Evolutionary conservation across 1,284 basidiomycete genomes (phyloP), one percentile per base, ranked within the genome.

Genomic region (Grifola frondosa): DNA sequence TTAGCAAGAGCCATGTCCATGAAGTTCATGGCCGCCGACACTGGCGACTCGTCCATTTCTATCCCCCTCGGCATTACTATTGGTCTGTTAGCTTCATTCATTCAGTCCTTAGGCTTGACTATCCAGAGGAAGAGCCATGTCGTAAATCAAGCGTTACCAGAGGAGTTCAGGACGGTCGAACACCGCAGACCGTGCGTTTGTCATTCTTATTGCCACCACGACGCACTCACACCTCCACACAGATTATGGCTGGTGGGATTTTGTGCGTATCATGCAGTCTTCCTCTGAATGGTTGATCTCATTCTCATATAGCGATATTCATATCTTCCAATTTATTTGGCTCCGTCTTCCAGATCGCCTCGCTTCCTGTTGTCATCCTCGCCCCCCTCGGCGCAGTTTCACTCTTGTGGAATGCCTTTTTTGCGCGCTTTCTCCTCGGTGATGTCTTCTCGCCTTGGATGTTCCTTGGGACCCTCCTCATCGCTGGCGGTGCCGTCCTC

Each of bases 111-210:
- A 2, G 91, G 94, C 13, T 77, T 98, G 28, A 97, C 95, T 21
- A 86, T 98, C 49, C 94, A 97, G 64, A 83, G 95, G 52, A 95
- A 96, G 72, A 94, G 91, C 56, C 94, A 97, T 74, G 79, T 97
- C 28, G 70, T 88, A 48, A 92, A 97, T 61, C 88, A 93, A 54
- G 67, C 71, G 4, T 71, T 88, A 9, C 85, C 91, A 3, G 74
- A 81, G 35, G 62, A 75, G 24, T 65, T 78, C 40, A 81, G 83
- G 58, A 77, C 74, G 46, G 76, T 80, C 21, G 90, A 93, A 56
- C 79, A 88, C 59, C 77, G 80, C 34, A 75, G 92, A 58, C 91
- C 92, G 82, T 88, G 62, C 67, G 80, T 78, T n/a, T n/a, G n/a
- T n/a, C n/a, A n/a, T n/a, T n/a, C n/a, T n/a, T n/a, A n/a, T n/a